Base-by-base conservation (phyloP, 2,329 filamentous ascomycete species). In the Penicillium sp. region DNA sequence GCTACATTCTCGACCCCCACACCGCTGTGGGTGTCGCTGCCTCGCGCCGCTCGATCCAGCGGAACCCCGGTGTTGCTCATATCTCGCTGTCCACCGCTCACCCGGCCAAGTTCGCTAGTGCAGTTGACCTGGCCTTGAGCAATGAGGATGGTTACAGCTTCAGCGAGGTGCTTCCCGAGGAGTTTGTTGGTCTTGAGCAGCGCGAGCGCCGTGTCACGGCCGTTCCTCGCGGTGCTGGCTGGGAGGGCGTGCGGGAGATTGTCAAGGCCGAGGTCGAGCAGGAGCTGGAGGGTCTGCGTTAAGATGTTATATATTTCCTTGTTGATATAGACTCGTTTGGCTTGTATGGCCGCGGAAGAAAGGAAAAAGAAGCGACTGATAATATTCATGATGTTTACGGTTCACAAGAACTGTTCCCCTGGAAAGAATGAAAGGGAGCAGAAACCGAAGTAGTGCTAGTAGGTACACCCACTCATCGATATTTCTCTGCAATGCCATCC, bases 1-100 rank as follows among this genome's bases (percentile, higher is more conserved):
- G 86, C 6, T 98, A 98, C 78, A 85, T 98, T 43, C 86, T 98
- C 0, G 95, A 99, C 73, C 95, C 95, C 1, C 95, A 99, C 79
- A 88, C 92, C 0, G 92, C 95, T 1, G 90, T 99, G 48, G 95
- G 93, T 57, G 84, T 97, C 41, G 84, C 89, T 17, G 93, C 91
- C 0, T 85, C 93, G 0, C 74, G 87, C 56, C 84, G 92, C 59
- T 92, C 91, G 2, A 82, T 90, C 37, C 73, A 80, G 45, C 82
- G 86, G 0, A 74, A 81, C 45, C 75, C 81, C 1, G 73, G 76
- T 2, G 79, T 80, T 15, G 78, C 88, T 54, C 90, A 96, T 75
- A 90, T 99, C 69, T 88, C 92, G 1, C 86, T 99, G 2, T 91
- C 93, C 1, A 99, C 95, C 1, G 95, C 95, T 2, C 95, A 99